Evolutionary conservation across 257 asterid genomes (phyloP), one percentile per base, ranked within the genome.

Genomic region (Ballota nigra): DNA sequence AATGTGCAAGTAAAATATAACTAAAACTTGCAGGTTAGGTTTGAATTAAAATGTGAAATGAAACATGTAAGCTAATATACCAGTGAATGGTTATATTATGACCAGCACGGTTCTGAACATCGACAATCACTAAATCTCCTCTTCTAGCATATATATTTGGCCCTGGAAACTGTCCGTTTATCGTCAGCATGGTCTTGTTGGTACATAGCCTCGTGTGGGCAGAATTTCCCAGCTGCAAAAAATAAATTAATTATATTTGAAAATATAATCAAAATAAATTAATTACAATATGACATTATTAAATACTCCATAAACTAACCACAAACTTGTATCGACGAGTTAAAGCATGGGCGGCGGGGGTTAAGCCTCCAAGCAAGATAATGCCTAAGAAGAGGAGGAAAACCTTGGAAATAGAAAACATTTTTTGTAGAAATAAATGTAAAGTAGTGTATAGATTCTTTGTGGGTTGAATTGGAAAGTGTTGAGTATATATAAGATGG

Each of bases 141-240:
- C 63, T 23, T 41, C 74, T 69, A 4, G 81, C 85, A 45, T 75
- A 75, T 23, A 83, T 72, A 1, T 83, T 75, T 55, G 87, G 87
- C 33, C 87, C 87, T 4, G 87, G 87, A 26, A 75, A 69, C 62
- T 72, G 74, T 1, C 87, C 87, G 59, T 80, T 83, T 70, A 84
- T 72, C 26, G 88, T 78, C 55, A 83, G 47, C 66, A 83, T 78
- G 6, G 71, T 78, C 77, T 75, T 80, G 69, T 62, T 83, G 18
- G 78, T 75, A 80, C 85, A 78, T 4, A 78, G 76, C 74, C 77
- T 78, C n/a, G 67, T 60, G 66, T 80, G 78, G 7, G 72, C 15
- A 19, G 85, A 51, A 9, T 77, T 68, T 28, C 63, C 12, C 36
- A 83, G 65, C 85, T 83, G 80, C 61, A 68, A 68, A 22, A 26